Conservation (phyloP, 495 filamentous ascomycete species). For the Friedmanniomyces endolithicus region DNA sequence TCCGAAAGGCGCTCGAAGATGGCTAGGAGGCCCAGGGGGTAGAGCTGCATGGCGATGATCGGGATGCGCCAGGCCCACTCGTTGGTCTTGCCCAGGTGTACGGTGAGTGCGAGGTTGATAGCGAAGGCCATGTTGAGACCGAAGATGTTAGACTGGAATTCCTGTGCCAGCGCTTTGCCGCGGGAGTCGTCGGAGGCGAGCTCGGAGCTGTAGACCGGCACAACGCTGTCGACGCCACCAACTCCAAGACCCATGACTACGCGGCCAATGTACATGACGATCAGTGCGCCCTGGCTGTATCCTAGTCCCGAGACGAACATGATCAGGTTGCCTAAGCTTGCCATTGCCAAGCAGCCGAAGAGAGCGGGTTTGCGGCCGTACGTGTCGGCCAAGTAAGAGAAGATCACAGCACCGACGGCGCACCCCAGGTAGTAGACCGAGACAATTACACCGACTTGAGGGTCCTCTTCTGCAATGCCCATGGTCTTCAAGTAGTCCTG, state of each 20-base stretch:
- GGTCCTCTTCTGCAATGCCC: conserved; percentile 35
- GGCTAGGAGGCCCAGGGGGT: conserved; percentile 38
- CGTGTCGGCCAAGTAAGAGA: conserved; percentile 37
- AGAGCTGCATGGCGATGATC: conserved; percentile 47
- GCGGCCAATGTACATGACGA: conserved; percentile 41
- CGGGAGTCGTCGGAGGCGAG: conserved; percentile 37
- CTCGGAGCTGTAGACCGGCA: conserved; percentile 46
- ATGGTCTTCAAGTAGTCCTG: conserved; percentile 43
- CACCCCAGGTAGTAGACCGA: conserved; percentile 49
- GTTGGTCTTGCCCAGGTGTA: conserved; percentile 27
- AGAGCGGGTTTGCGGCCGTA: conserved; percentile 40
- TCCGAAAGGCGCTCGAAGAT: conserved; percentile 41
- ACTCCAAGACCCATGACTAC: conserved; percentile 45
- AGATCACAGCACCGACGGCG: conserved; percentile 39
- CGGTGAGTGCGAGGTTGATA: conserved; percentile 31
- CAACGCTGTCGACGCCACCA: conserved; percentile 44
- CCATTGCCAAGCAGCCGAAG: conserved; percentile 37
- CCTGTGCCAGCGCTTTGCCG: conserved; percentile 42
- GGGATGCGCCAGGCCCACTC: conserved; percentile 47
- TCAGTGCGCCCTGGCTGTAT: conserved; percentile 31
- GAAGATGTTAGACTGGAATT: conserved; percentile 49
- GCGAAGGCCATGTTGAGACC: conserved; percentile 44
- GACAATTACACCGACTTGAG: conserved; percentile 45
- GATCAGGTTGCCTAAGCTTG: conserved; percentile 39
- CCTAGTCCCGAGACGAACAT: conserved; percentile 44